Percentiles rank a stretch among this genome's conserved stretches.
Evolutionary conservation across 2,329 filamentous ascomycete genomes (phyloP).

Genomic region (Zopfia rhizophila): DNA sequence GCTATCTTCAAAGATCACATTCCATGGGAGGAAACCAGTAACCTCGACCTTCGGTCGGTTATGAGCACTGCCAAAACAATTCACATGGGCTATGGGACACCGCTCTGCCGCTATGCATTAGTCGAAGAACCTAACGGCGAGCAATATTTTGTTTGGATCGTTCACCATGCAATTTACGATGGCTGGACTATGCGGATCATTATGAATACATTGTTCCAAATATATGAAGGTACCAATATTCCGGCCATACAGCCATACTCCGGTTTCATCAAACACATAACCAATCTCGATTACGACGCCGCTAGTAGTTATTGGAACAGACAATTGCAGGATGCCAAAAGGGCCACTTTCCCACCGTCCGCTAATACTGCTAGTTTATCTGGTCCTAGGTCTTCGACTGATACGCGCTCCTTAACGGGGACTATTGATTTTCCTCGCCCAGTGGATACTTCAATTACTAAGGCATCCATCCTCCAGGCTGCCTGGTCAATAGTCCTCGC

Average conservation of each 20-base stretch:
- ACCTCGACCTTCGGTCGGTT: too few species aligned
- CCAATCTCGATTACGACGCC: not conserved
- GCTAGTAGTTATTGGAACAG: slow-evolving; percentile 1
- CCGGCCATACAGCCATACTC: too few species aligned
- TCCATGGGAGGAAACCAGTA: too few species aligned
- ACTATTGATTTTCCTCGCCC: slow-evolving; percentile 1
- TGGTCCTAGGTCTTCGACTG: too few species aligned
- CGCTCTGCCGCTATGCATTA: too few species aligned
- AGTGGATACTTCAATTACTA: slow-evolving; percentile 3
- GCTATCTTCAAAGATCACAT: slow-evolving; percentile 61
- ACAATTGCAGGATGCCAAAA: slow-evolving; percentile 4
- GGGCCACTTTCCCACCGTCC: slow-evolving; percentile 4
- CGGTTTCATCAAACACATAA: slow-evolving; percentile 8
- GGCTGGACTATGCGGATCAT: slow-evolving; percentile 49
- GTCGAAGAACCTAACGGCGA: slow-evolving; percentile 7
- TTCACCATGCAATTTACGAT: slow-evolving; percentile 47
- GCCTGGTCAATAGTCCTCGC: slow-evolving; percentile 5
- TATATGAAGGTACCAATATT: too few species aligned
- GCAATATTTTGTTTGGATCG: slow-evolving; percentile 35
- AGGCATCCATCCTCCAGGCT: not conserved
- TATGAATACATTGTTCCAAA: slow-evolving; percentile 36
- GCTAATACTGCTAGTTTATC: not conserved
- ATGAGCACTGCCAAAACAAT: too few species aligned
- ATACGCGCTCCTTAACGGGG: too few species aligned
- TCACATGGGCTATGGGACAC: too few species aligned